Conservation (phyloP, 2,329 filamentous ascomycete species). For the Aspergillus quadrilineatus region DNA sequence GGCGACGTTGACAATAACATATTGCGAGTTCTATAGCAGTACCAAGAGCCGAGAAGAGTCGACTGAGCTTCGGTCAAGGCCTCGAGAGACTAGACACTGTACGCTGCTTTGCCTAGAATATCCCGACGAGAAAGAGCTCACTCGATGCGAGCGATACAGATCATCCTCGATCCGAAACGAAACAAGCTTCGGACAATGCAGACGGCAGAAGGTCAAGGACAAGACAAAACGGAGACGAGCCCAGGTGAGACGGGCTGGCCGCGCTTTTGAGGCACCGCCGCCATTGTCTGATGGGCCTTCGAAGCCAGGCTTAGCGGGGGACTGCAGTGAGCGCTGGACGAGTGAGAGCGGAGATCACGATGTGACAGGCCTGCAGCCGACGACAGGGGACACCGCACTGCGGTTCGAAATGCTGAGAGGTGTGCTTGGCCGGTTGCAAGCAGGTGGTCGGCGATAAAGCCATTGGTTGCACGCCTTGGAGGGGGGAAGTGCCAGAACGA, state of each 20-base stretch:
- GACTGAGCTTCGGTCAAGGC: not conserved
- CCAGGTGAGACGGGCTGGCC: slow-evolving; percentile 22
- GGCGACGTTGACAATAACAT: slow-evolving; percentile 30
- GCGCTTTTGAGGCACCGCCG: slow-evolving; percentile 32
- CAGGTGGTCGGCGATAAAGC: not conserved
- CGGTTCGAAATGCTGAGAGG: not conserved
- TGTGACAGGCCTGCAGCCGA: slow-evolving; percentile 35
- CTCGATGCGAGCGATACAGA: slow-evolving; percentile 3
- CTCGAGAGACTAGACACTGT: not conserved
- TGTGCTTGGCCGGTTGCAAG: slow-evolving; percentile 3
- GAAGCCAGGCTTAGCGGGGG: slow-evolving; percentile 16
- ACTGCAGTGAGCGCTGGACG: slow-evolving; percentile 17
- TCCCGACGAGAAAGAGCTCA: not conserved
- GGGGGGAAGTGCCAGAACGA: not conserved
- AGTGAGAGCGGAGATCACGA: slow-evolving; percentile 28
- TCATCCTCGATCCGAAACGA: slow-evolving; percentile 7
- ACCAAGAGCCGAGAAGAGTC: slow-evolving; percentile 5
- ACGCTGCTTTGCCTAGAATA: not conserved
- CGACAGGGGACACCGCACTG: slow-evolving; percentile 4
- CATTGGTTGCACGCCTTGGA: slow-evolving; percentile 9
- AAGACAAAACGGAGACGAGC: slow-evolving; percentile 7
- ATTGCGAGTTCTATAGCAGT: slow-evolving; percentile 12
- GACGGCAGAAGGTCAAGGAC: slow-evolving; percentile 1
- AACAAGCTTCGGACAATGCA: slow-evolving; percentile 21
- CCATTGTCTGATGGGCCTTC: slow-evolving; percentile 15